A percentile compares a stretch with the other conserved stretches of the same genome.
phyloP scores from a whole-genome alignment of 805 yeast genomes.

The Lipomyces anomalus region DNA sequence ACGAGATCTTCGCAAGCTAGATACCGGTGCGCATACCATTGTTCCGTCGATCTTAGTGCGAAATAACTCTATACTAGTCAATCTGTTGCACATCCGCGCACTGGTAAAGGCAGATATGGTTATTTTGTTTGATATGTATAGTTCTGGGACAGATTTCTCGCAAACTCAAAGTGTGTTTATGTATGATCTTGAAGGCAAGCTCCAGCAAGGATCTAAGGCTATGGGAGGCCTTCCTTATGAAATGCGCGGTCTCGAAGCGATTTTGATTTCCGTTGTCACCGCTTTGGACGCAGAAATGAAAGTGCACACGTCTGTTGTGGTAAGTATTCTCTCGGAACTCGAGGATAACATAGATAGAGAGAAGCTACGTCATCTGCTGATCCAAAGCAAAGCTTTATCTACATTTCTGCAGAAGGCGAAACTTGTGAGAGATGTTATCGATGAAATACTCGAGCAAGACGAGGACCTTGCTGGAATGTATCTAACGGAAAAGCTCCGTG shows the following conservation, averaged over 20 bases:
- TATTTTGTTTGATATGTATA: slow-evolving; percentile 72
- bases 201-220: slow-evolving; percentile 39
- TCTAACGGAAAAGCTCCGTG: slow-evolving; percentile 52
- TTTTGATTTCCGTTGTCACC: slow-evolving; percentile 70
- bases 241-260: slow-evolving; percentile 82
- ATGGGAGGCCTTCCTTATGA: slow-evolving; percentile 69
- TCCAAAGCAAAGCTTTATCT: slow-evolving; percentile 77
- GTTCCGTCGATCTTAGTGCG: slow-evolving; percentile 86
- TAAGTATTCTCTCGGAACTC: slow-evolving; percentile 65
- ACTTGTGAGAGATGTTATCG: slow-evolving; percentile 74
- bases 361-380: slow-evolving; percentile 67
- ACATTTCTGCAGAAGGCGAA: slow-evolving; percentile 80
- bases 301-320: slow-evolving; percentile 70
- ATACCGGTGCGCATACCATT: slow-evolving; percentile 70
- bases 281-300: slow-evolving; percentile 82
- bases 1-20: slow-evolving; percentile 84
- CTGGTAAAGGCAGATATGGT: slow-evolving; percentile 75
- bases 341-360: slow-evolving; percentile 79
- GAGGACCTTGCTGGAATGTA: slow-evolving; percentile 80
- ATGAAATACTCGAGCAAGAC: slow-evolving; percentile 80
- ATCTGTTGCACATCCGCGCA: slow-evolving; percentile 83
- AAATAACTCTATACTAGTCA: slow-evolving; percentile 68
- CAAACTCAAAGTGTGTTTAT: slow-evolving; percentile 68
- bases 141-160: slow-evolving; percentile 45
- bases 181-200: slow-evolving; percentile 69